Evolutionary conservation across 1,139 yeast species (phyloP).

Genomic region (Taiozyma sp.): DNA sequence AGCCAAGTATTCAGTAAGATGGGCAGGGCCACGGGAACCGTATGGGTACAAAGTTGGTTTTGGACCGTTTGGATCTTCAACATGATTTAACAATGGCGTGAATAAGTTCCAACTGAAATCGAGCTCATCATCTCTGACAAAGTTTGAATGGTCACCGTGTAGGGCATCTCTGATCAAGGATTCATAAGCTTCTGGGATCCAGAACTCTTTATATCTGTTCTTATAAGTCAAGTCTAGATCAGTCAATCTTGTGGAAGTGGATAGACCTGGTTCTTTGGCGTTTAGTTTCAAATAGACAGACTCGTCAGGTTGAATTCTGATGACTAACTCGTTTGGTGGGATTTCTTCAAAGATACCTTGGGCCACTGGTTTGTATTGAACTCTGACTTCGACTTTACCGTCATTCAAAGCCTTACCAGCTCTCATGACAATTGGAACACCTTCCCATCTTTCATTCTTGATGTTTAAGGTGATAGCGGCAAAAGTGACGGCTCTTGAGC

Average conservation of each 20-base stretch:
- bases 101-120: slow-evolving; percentile 90
- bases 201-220: slow-evolving; percentile 75
- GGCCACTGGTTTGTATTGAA: slow-evolving; percentile 85
- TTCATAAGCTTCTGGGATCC: slow-evolving; percentile 98
- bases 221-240: slow-evolving; percentile 88
- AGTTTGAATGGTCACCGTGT: slow-evolving; percentile 92
- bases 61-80: slow-evolving; percentile 69
- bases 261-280: slow-evolving; percentile 88
- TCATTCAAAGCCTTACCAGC: slow-evolving; percentile 96
- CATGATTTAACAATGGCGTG: slow-evolving; percentile 79
- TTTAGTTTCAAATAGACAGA: slow-evolving; percentile 90
- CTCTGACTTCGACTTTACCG: slow-evolving; percentile 88
- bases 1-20: slow-evolving; percentile 53
- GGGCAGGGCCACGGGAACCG: slow-evolving; percentile 87
- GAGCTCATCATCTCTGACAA: slow-evolving; percentile 96
- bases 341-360: slow-evolving; percentile 77
- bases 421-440: slow-evolving; percentile 91
- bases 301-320: slow-evolving; percentile 92
- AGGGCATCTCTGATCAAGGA: slow-evolving; percentile 87
- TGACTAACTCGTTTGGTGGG: slow-evolving; percentile 88
- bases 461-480: slow-evolving; percentile 80
- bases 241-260: slow-evolving; percentile 74
- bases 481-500: slow-evolving; percentile 84
- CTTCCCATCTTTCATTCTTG: slow-evolving; percentile 95
- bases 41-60: slow-evolving; percentile 66